A percentile compares a stretch with the other conserved stretches of the same genome.
Evolutionary conservation across 169 alveolate genomes (phyloP).

Genomic region (Eimeria falciformis): DNA sequence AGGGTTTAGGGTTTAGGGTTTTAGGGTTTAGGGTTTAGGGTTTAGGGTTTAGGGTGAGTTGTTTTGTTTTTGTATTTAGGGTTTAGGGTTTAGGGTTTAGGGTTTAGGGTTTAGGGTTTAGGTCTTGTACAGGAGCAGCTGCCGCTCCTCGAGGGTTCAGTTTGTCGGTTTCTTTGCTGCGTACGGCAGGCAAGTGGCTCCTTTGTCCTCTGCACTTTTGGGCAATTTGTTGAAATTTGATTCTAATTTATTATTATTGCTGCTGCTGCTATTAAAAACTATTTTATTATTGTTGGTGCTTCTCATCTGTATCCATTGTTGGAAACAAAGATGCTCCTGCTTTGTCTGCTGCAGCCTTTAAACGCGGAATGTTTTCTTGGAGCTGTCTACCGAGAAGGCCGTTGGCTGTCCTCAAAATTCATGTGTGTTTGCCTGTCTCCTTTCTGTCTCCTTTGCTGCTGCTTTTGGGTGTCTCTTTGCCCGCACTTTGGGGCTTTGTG

Average conservation of each 20-base stretch:
- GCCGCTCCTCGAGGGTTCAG: neutral
- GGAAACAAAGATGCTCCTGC: too few species aligned
- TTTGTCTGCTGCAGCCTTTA: neutral
- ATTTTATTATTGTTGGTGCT: neutral
- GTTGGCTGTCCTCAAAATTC: neutral
- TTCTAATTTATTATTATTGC: too few species aligned
- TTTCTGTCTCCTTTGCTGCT: neutral
- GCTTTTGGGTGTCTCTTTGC: neutral
- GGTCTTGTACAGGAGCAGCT: slow-evolving; percentile 10
- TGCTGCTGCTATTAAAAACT: too few species aligned
- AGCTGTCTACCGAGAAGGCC: neutral
- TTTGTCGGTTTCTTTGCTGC: neutral
- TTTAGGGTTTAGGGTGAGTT: too few species aligned
- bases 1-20: too few species aligned
- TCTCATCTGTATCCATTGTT: neutral
- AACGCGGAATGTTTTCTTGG: neutral
- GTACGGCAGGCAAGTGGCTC: neutral
- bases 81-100: too few species aligned
- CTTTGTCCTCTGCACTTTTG: too few species aligned
- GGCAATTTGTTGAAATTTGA: too few species aligned
- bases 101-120: too few species aligned
- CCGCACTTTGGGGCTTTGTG: neutral
- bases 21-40: too few species aligned
- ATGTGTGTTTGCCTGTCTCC: neutral
- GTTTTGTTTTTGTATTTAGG: too few species aligned